These are phyloP conservation scores for Pseudopyrenochaeta lycopersici DNA, from an alignment of 2,329 filamentous ascomycete genomes.

Conservation along the genomic window DNA sequence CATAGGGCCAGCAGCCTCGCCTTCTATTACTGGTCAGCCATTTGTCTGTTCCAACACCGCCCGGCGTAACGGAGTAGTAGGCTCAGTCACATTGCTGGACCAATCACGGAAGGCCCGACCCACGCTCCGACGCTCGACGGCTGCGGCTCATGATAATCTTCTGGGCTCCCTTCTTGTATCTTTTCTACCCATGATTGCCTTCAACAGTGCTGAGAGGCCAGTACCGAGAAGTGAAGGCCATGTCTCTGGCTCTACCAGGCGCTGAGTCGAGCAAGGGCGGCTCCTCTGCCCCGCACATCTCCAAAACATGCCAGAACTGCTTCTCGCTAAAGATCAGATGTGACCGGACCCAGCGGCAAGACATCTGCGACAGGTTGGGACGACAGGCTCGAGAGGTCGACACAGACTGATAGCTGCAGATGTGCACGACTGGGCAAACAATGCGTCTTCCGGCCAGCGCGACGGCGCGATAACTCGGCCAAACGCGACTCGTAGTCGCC, in stretches of 20 bases:
- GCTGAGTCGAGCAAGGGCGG: slow-evolving; percentile 12
- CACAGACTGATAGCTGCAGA: slow-evolving; percentile 23
- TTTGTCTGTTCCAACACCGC: background rate
- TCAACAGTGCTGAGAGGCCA: background rate
- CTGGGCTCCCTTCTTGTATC: background rate
- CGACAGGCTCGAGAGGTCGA: background rate
- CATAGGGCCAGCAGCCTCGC: background rate
- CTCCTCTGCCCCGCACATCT: slow-evolving; percentile 25
- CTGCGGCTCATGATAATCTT: background rate
- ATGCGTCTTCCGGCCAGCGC: slow-evolving; percentile 48
- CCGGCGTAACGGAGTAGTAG: background rate
- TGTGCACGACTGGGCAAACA: slow-evolving; percentile 49
- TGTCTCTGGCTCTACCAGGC: slow-evolving; percentile 21
- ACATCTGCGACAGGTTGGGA: slow-evolving; percentile 39
- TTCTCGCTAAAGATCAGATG: slow-evolving; percentile 43
- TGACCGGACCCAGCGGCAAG: slow-evolving; percentile 34
- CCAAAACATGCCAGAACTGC: slow-evolving; percentile 47
- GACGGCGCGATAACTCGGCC: slow-evolving; percentile 47
- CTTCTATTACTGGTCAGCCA: background rate
- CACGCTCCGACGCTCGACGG: background rate
- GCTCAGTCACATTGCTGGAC: background rate
- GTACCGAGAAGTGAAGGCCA: slow-evolving; percentile 5
- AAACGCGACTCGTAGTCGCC: slow-evolving; percentile 46
- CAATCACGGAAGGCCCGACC: background rate
- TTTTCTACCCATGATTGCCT: background rate